Evolutionary conservation across 2,329 filamentous ascomycete genomes (phyloP).

Genomic region (Botrytis pseudocinerea): DNA sequence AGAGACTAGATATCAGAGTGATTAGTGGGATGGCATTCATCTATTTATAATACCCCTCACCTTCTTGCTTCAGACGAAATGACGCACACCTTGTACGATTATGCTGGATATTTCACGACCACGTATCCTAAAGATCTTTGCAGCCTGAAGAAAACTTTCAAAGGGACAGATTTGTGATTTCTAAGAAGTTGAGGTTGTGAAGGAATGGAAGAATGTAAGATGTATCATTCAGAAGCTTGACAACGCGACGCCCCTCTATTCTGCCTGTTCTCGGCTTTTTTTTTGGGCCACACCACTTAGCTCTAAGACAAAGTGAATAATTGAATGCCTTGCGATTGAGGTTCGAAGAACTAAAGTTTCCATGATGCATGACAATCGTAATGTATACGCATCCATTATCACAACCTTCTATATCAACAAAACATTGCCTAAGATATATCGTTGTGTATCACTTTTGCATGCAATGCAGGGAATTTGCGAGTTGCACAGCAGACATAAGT

Average conservation of each 20-base stretch:
- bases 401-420: background rate
- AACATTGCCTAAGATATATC: background rate
- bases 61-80: conserved; percentile 21
- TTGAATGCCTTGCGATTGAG: conserved; percentile 17
- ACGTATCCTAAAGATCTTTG: conserved; percentile 17
- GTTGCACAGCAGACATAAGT: background rate
- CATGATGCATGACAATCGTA: background rate
- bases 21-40: conserved; percentile 23
- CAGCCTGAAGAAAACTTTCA: background rate
- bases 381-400: background rate
- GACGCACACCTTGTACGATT: conserved; percentile 16
- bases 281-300: background rate
- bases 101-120: conserved; percentile 16
- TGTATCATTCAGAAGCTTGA: conserved; percentile 15
- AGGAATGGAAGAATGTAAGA: conserved; percentile 2
- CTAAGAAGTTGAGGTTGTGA: background rate
- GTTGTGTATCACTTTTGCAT: background rate
- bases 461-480: background rate
- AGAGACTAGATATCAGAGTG: conserved; percentile 12
- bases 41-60: conserved; percentile 24
- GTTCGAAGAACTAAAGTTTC: background rate
- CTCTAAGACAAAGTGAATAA: background rate
- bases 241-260: conserved; percentile 21
- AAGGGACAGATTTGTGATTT: conserved; percentile 18
- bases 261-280: conserved; percentile 20